Evolutionary conservation across 352 stramenopile species (phyloP).

Genomic region (Plasmopara muralis): DNA sequence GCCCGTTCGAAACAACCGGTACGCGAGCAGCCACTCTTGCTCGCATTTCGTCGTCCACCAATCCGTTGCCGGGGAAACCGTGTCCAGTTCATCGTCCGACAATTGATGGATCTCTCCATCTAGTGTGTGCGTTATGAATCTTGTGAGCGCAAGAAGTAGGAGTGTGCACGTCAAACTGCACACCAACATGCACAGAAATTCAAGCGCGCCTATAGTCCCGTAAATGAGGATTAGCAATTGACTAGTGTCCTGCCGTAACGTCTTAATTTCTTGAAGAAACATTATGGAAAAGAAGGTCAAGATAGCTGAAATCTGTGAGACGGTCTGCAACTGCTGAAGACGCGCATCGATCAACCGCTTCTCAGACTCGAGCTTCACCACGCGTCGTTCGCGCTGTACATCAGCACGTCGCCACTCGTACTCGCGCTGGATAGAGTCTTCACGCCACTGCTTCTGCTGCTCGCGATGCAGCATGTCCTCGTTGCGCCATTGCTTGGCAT

Average conservation of each 20-base stretch:
- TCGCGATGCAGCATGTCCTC: constrained; percentile 64
- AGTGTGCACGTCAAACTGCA: constrained; percentile 65
- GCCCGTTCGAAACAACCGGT: constrained; percentile 53
- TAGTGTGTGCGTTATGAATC: constrained; percentile 74
- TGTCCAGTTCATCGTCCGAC: constrained; percentile 49
- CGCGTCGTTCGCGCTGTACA: constrained; percentile 55
- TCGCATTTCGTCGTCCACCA: constrained; percentile 72
- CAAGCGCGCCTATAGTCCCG: constrained; percentile 43
- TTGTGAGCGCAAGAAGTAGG: constrained; percentile 64
- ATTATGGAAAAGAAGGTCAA: constrained; percentile 67
- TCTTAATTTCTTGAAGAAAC: constrained; percentile 65
- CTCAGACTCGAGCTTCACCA: constrained; percentile 73
- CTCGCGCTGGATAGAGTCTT: constrained; percentile 63
- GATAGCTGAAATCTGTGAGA: constrained; percentile 62
- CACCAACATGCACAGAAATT: constrained; percentile 73
- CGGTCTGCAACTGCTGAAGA: constrained; percentile 49
- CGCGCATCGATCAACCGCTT: constrained; percentile 71
- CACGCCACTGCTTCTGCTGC: constrained; percentile 74
- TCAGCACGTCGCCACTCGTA: constrained; percentile 64
- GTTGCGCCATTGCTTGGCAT: constrained; percentile 74
- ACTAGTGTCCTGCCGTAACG: constrained; percentile 33
- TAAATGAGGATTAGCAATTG: constrained; percentile 55
- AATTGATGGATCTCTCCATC: constrained; percentile 55
- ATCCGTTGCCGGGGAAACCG: constrained; percentile 55
- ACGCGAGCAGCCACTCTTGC: constrained; percentile 66